These are phyloP conservation scores for Basipetospora sp. DNA, from an alignment of 2,329 filamentous ascomycete genomes.

Conservation along the genomic window DNA sequence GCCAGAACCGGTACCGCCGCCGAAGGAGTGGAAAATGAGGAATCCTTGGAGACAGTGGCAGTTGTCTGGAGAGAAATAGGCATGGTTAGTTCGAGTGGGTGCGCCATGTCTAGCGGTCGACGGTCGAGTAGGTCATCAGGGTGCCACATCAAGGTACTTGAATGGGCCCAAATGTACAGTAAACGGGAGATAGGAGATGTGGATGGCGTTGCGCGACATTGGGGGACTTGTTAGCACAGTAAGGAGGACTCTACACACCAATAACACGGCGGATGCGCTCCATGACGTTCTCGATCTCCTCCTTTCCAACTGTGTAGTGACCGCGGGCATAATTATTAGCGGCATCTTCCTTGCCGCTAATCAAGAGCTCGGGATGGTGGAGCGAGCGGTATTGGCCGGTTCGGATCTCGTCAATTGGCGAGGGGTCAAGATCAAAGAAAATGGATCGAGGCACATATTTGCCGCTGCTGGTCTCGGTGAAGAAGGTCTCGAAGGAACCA, in stretches of 20 bases:
- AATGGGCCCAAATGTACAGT: too few species aligned
- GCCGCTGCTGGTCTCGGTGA: slow-evolving; percentile 55
- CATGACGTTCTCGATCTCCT: slow-evolving; percentile 57
- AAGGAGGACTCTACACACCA: slow-evolving; percentile 30
- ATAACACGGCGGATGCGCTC: slow-evolving; percentile 55
- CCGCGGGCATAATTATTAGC: slow-evolving; percentile 66
- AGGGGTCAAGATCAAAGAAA: slow-evolving; percentile 60
- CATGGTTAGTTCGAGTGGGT: too few species aligned
- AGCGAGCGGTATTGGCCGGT: slow-evolving; percentile 53
- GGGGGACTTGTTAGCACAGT: too few species aligned
- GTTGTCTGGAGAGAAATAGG: slow-evolving; percentile 37
- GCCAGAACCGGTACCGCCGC: slow-evolving; percentile 57
- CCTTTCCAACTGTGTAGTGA: slow-evolving; percentile 64
- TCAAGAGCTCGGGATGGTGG: slow-evolving; percentile 57
- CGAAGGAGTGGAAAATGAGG: slow-evolving; percentile 62
- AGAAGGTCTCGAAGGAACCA: slow-evolving; percentile 59
- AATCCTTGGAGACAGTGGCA: slow-evolving; percentile 60
- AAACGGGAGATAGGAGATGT: too few species aligned
- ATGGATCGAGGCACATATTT: slow-evolving; percentile 60
- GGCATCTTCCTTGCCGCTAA: slow-evolving; percentile 63
- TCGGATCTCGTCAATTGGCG: slow-evolving; percentile 59
- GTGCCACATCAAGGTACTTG: too few species aligned
- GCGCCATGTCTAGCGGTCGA: too few species aligned
- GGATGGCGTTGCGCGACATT: too few species aligned
- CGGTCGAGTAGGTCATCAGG: too few species aligned